Conservation (phyloP, 345 rosid genomes). For the Eucalyptus tenuipes region DNA sequence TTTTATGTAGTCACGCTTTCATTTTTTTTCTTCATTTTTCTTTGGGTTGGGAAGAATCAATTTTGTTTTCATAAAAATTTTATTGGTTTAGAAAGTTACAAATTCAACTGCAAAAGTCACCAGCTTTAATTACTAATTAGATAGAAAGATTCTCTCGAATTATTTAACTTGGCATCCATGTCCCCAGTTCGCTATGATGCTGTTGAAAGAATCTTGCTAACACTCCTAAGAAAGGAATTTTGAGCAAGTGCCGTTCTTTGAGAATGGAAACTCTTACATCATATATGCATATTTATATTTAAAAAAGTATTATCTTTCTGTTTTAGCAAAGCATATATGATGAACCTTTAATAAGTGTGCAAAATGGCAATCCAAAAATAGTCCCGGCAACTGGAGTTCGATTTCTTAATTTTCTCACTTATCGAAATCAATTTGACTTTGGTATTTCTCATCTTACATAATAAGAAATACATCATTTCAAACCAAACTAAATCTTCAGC, state of each 20-base stretch:
- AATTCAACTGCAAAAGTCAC: background rate
- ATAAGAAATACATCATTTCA: background rate
- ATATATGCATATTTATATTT: background rate
- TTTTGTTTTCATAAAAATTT: background rate
- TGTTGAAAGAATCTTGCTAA: background rate
- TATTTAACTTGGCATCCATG: background rate
- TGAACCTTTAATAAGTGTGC: background rate
- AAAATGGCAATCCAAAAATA: background rate
- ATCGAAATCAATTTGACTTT: background rate
- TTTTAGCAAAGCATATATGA: too few relatives aligned
- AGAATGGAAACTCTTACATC: background rate
- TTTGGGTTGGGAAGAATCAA: background rate
- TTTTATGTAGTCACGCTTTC: background rate
- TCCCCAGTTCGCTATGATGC: background rate
- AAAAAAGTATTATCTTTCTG: background rate
- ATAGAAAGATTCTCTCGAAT: background rate
- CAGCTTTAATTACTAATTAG: background rate
- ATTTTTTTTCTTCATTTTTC: background rate
- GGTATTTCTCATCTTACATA: background rate
- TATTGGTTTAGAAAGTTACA: background rate
- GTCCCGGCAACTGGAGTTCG: rapidly evolving
- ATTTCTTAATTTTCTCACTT: background rate
- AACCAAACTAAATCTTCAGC: background rate
- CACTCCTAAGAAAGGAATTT: background rate
- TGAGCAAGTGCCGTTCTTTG: rapidly evolving